A percentile compares a stretch with the other conserved stretches of the same genome.
Evolutionary conservation across 805 yeast species (phyloP).

Genomic region (Candida methanosorbosa): DNA sequence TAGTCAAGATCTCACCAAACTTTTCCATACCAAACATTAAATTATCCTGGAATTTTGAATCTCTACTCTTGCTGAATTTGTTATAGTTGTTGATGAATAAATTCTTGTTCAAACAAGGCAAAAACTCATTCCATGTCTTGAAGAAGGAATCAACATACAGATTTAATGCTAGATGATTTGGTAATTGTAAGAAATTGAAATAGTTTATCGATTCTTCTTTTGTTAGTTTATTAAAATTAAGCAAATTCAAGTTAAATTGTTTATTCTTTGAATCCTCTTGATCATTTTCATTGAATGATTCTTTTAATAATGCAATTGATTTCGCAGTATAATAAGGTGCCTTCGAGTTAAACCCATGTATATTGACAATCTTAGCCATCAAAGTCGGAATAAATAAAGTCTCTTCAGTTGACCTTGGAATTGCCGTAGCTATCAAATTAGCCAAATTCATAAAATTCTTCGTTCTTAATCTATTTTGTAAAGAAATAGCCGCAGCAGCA

Average conservation of each 20-base stretch:
- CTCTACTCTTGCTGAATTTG: slow-evolving; percentile 36
- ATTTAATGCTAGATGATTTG: slow-evolving; percentile 55
- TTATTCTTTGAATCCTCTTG: background rate
- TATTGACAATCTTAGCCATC: slow-evolving; percentile 58
- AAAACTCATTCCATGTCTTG: slow-evolving; percentile 65
- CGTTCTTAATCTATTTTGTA: slow-evolving; percentile 34
- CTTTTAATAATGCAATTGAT: slow-evolving; percentile 61
- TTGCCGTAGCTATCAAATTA: slow-evolving; percentile 57
- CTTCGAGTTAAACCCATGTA: slow-evolving; percentile 62
- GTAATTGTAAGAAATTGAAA: slow-evolving; percentile 33
- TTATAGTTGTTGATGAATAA: slow-evolving; percentile 57
- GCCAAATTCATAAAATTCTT: slow-evolving; percentile 39
- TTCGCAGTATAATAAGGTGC: slow-evolving; percentile 67
- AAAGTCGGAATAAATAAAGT: slow-evolving; percentile 67
- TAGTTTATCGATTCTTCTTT: slow-evolving; percentile 36
- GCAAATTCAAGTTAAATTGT: slow-evolving; percentile 22
- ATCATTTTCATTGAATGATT: slow-evolving; percentile 25
- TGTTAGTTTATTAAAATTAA: slow-evolving; percentile 30
- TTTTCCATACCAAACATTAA: slow-evolving; percentile 37
- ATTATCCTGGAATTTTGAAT: slow-evolving; percentile 31
- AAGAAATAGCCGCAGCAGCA: slow-evolving; percentile 58
- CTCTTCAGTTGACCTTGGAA: slow-evolving; percentile 74
- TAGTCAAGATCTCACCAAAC: slow-evolving; percentile 45
- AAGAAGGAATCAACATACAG: slow-evolving; percentile 60
- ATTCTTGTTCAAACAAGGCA: slow-evolving; percentile 63